Evolutionary conservation across 345 rosid genomes (phyloP).

Genomic region (Gossypium mustelinum): DNA sequence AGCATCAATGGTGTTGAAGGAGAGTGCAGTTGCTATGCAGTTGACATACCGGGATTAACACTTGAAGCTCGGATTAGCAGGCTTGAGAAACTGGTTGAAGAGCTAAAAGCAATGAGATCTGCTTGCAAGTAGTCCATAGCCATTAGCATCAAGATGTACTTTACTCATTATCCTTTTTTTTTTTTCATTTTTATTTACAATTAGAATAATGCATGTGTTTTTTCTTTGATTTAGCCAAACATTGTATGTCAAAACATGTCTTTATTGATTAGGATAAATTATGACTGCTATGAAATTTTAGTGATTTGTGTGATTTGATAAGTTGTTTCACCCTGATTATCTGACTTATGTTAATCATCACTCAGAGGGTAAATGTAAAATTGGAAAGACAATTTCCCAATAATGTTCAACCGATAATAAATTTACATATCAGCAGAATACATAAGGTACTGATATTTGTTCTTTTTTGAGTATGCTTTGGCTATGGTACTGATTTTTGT

Average conservation of each 20-base stretch:
- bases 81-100: slow-evolving; percentile 23
- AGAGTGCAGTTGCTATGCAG: neutral
- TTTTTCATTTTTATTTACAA: neutral
- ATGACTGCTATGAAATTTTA: neutral
- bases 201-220: slow-evolving; percentile 7
- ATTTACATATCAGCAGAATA: too few species aligned
- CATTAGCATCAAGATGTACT: slow-evolving; percentile 5
- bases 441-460: too few species aligned
- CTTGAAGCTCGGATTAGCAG: slow-evolving; percentile 25
- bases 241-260: neutral
- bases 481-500: slow-evolving; percentile 11
- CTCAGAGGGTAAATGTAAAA: too few species aligned
- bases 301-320: neutral
- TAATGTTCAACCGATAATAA: too few species aligned
- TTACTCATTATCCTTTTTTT: neutral
- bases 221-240: neutral
- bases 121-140: slow-evolving; percentile 6
- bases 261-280: neutral
- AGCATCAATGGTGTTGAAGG: neutral
- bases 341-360: neutral
- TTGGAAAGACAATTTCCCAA: too few species aligned
- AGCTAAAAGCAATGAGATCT: slow-evolving; percentile 21
- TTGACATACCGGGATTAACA: slow-evolving; percentile 13
- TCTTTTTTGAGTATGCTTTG: neutral
- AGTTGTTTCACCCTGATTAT: neutral